phyloP scores from a whole-genome alignment of 345 rosid genomes.

The Syzygium oleosum region DNA sequence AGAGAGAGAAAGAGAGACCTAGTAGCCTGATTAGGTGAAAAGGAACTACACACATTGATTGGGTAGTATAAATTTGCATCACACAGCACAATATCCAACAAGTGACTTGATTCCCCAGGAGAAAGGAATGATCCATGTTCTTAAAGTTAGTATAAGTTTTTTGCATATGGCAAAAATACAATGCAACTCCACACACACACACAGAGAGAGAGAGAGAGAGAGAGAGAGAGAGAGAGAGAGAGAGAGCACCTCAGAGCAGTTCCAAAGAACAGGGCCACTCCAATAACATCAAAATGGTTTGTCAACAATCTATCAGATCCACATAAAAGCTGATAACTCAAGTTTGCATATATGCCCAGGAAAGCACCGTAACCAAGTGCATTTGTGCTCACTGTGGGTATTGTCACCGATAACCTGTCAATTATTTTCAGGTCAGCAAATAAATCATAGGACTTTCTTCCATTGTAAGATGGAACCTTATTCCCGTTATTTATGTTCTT shows the following conservation, averaged over 20 bases:
- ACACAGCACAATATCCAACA: no score
- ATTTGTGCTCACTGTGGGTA: conserved; percentile 57
- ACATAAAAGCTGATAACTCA: conserved; percentile 74
- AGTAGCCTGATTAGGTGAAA: no score
- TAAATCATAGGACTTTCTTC: neutral
- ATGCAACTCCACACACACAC: neutral
- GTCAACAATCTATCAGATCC: conserved; percentile 68
- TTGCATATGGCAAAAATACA: neutral
- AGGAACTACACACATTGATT: no score
- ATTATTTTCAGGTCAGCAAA: neutral
- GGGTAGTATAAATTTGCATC: no score
- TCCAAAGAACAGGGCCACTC: conserved; percentile 79
- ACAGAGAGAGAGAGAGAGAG: no score
- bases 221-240: neutral
- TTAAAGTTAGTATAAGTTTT: neutral
- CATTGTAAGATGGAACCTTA: neutral
- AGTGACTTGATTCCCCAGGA: neutral
- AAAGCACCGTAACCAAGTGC: conserved; percentile 89
- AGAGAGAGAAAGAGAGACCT: neutral
- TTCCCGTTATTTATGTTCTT: neutral
- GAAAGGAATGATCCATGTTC: neutral
- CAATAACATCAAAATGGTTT: conserved; percentile 89
- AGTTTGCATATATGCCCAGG: conserved; percentile 76
- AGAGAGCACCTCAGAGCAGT: conserved; percentile 68
- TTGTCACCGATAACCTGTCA: conserved; percentile 68